Base-by-base conservation (phyloP, 352 stramenopile species). In the Ophiocytium majus region DNA sequence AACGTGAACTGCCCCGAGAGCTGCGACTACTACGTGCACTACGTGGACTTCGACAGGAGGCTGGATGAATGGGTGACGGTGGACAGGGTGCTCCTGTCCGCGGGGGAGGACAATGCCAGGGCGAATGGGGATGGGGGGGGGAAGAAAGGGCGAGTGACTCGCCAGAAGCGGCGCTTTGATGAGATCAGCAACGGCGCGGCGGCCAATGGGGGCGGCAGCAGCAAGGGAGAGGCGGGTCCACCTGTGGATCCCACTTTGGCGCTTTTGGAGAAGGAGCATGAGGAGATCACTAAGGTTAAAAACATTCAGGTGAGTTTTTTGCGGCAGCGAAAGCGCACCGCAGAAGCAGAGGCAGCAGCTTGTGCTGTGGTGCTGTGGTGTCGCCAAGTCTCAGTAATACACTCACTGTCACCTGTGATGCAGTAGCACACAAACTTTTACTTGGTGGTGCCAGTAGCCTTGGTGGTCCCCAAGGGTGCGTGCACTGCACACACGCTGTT, bases 281-380 rank as follows among this genome's bases (percentile, higher is more conserved):
- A 97, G 80, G 93, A 97, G 88, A 94, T 95, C 9, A 97, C 94
- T 17, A 97, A 96, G 82, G 86, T 89, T 37, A 17, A 78, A 17
- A 78, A 78, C 66, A 78, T 78, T 17, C n/a, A n/a, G n/a, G n/a
- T n/a, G n/a, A n/a, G n/a, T n/a, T n/a, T n/a, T n/a, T n/a, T n/a
- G n/a, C n/a, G n/a, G n/a, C n/a, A n/a, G n/a, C n/a, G n/a, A n/a
- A n/a, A n/a, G n/a, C n/a, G n/a, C n/a, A n/a, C n/a, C n/a, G n/a
- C n/a, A n/a, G n/a, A n/a, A n/a, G n/a, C n/a, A n/a, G n/a, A n/a
- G n/a, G n/a, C n/a, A n/a, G n/a, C n/a, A n/a, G n/a, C n/a, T n/a
- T n/a, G n/a, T n/a, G n/a, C n/a, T n/a, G n/a, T n/a, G n/a, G n/a
- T n/a, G n/a, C n/a, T n/a, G n/a, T n/a, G n/a, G n/a, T n/a, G n/a